Conservation (phyloP, 371 early-diverging fungal genomes). For the Mucor mucedo region DNA sequence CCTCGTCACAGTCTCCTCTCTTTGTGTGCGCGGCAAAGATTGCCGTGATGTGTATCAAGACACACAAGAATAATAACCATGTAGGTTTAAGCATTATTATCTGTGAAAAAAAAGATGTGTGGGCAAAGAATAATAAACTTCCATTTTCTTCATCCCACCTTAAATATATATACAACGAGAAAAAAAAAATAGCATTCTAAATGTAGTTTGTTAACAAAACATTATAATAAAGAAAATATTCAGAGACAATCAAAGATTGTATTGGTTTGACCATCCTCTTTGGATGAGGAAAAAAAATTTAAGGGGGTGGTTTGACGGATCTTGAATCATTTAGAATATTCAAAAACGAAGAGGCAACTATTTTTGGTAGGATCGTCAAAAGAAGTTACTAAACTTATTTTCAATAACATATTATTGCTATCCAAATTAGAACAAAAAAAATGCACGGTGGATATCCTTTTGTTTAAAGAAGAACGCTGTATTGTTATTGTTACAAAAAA, state of each 20-base stretch:
- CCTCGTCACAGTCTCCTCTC: background rate
- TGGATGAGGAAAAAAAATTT: background rate
- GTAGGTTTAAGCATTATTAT: background rate
- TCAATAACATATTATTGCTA: no score
- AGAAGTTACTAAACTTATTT: no score
- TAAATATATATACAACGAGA: no score
- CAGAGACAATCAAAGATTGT: slow-evolving; percentile 8
- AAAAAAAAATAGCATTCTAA: background rate
- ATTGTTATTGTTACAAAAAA: no score
- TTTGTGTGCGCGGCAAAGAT: background rate
- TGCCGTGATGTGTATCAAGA: background rate
- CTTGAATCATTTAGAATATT: no score
- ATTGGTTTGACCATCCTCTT: background rate
- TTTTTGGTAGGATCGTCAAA: no score
- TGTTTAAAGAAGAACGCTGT: no score
- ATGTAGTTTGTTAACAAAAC: slow-evolving; percentile 5
- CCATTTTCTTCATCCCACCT: background rate
- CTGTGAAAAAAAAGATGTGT: background rate
- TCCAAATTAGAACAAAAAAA: no score
- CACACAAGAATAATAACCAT: background rate
- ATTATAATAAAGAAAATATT: background rate
- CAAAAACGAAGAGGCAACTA: no score
- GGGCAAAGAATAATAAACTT: no score
- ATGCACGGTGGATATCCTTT: no score
- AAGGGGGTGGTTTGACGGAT: background rate